Evolutionary conservation across 441 rosid species (phyloP).

Genomic region (Melastoma candidum): DNA sequence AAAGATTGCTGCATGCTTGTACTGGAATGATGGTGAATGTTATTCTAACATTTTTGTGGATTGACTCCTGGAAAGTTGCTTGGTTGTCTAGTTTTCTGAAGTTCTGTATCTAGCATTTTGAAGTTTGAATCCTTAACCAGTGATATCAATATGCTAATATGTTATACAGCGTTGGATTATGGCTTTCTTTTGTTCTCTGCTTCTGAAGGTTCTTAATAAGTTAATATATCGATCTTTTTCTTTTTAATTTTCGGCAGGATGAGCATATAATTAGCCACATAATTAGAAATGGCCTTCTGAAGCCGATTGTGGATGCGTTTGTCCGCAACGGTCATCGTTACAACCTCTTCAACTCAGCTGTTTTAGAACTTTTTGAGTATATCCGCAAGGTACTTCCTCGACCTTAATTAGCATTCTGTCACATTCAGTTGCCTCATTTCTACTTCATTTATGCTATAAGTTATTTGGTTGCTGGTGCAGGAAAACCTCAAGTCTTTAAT

Average conservation of each 20-base stretch:
- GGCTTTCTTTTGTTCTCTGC: too few relatives aligned
- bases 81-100: too few relatives aligned
- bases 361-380: constrained; percentile 85
- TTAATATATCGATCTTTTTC: neutral
- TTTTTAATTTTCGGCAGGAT: constrained; percentile 45
- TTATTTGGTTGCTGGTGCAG: constrained; percentile 27
- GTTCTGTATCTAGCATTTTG: too few relatives aligned
- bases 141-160: too few relatives aligned
- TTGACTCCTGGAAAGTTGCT: too few relatives aligned
- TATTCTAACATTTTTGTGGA: too few relatives aligned
- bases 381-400: constrained; percentile 67
- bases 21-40: too few relatives aligned
- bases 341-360: constrained; percentile 58
- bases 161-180: too few relatives aligned
- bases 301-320: constrained; percentile 83
- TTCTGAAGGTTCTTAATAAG: too few relatives aligned
- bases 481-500: constrained; percentile 73
- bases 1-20: too few relatives aligned
- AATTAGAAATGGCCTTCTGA: constrained; percentile 77
- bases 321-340: constrained; percentile 70
- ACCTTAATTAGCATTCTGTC: constrained; percentile 6
- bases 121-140: too few relatives aligned
- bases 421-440: too few relatives aligned
- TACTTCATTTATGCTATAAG: neutral
- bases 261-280: constrained; percentile 71